Evolutionary conservation across 192 early-diverging fungal species (phyloP), one percentile per base, ranked within the genome.

Genomic region (Backusella morwellensis): DNA sequence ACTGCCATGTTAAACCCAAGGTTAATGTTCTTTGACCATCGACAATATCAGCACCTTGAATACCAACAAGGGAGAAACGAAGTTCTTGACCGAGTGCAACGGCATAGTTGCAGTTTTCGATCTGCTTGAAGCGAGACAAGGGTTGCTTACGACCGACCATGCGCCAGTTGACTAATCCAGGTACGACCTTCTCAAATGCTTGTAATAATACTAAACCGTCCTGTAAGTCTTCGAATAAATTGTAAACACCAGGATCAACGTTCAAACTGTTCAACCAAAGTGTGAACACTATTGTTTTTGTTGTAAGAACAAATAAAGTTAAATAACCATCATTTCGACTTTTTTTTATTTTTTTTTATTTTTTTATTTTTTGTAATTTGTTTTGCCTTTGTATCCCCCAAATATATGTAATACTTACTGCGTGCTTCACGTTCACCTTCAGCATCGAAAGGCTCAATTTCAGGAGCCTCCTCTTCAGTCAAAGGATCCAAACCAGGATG

Each of bases 221-320:
- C 85, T 91, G 87, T 42, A 98, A 84, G 85, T 99, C 98, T 78
- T 96, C 96, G 85, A 97, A 99, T 85, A 99, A 86, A 83, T 98
- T 97, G 88, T 97, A 96, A 74, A 99, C 96, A 80, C 97, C 97
- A 21, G 97, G 97, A 3, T 98, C 97, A 9, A 98, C 97, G 80
- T 96, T 96, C 56, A 99, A 90, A 77, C 93, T 94, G 88, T 99
- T 99, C 44, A 99, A 87, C 98, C 98, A 99, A 66, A 99, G 88
- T 38, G 96, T 94, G 87, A 97, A 98, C 14, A 97, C 98, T 89
- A 75, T 50, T 50, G 19, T 50, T n/a, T 50, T 50, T 50, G 35
- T 29, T 40, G 38, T 11, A 40, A 40, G 26, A 54, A 32, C 26
- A 66, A 70, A 26, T 4, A 41, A 56, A 47, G 9, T 35, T 66